These are phyloP conservation scores for Chlorophyllum brunneum DNA, from an alignment of 768 basidiomycete species.

Conservation along the genomic window DNA sequence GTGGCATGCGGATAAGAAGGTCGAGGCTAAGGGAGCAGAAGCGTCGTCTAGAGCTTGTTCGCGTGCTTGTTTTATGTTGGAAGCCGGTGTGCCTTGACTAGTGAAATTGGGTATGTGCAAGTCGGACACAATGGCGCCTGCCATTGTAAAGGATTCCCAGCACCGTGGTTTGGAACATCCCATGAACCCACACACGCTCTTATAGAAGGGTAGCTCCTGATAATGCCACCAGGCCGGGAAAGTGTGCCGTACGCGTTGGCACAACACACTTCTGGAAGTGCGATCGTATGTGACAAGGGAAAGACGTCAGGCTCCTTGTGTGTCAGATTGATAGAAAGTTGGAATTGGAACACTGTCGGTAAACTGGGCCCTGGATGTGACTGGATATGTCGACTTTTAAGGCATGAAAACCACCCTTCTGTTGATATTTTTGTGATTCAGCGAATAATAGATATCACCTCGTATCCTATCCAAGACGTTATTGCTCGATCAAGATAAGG, in stretches of 20 bases:
- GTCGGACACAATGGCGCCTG: background rate
- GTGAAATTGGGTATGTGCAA: conserved; percentile 48
- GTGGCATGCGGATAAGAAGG: conserved; percentile 48
- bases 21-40: conserved; percentile 32
- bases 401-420: background rate
- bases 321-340: background rate
- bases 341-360: background rate
- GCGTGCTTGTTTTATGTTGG: conserved; percentile 27
- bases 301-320: background rate
- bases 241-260: background rate
- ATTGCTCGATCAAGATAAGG: no score
- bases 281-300: background rate
- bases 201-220: conserved; percentile 15
- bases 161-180: conserved; percentile 22
- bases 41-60: conserved; percentile 40
- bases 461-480: background rate
- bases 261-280: background rate
- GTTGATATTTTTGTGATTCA: background rate
- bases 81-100: conserved; percentile 46
- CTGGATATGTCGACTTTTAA: background rate
- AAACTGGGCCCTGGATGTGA: background rate
- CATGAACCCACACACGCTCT: conserved; percentile 13
- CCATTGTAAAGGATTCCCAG: conserved; percentile 23
- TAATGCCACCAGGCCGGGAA: conserved; percentile 7
- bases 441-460: background rate